Conservation (phyloP, 139 green algal species). For the Volvox reticuliferus region DNA sequence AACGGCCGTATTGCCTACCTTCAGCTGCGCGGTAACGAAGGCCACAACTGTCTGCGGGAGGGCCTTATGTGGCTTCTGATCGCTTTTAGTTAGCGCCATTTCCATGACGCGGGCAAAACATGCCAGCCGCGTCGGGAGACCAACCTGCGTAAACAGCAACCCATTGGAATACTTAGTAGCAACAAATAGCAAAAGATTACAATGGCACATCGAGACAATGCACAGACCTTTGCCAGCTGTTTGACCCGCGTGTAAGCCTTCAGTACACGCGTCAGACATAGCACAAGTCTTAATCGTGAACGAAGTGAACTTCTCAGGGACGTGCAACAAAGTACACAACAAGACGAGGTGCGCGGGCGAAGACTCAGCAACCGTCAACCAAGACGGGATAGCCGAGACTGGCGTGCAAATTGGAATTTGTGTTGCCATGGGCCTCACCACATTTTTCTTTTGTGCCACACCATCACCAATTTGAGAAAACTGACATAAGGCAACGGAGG, state of each 20-base stretch:
- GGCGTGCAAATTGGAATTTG: conserved; percentile 73
- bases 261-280: too few relatives aligned
- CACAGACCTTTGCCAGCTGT: too few relatives aligned
- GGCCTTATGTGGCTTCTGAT: conserved; percentile 29
- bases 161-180: too few relatives aligned
- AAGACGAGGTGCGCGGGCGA: not conserved
- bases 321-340: not conserved
- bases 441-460: too few relatives aligned
- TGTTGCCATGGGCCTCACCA: conserved; percentile 66
- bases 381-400: conserved; percentile 65
- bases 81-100: conserved; percentile 18
- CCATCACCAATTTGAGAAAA: not conserved
- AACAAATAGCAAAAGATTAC: too few relatives aligned
- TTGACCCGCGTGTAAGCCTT: too few relatives aligned
- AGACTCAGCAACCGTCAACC: conserved; percentile 68
- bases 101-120: conserved; percentile 60
- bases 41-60: conserved; percentile 68
- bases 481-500: too few relatives aligned
- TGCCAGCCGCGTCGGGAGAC: conserved; percentile 42
- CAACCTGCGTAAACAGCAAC: conserved; percentile 45
- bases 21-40: conserved; percentile 69
- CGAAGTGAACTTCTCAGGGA: too few relatives aligned
- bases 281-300: too few relatives aligned
- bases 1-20: conserved; percentile 33
- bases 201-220: too few relatives aligned